These are phyloP conservation scores for Eucalyptus grandis DNA, from an alignment of 345 rosid genomes.

Conservation along the genomic window DNA sequence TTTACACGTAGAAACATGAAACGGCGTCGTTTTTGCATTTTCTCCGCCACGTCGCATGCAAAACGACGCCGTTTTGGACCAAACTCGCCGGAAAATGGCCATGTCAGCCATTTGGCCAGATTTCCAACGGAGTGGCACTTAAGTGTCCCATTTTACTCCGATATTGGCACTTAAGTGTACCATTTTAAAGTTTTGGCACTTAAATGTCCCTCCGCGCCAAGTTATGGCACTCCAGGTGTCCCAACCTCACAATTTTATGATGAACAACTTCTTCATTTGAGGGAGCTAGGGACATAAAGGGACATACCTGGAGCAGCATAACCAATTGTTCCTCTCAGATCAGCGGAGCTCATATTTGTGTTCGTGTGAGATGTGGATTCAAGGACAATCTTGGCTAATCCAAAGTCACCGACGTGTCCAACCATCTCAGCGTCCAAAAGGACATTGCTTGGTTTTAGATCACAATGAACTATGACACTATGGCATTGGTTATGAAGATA, in stretches of 20 bases:
- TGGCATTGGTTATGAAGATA: slow-evolving; percentile 1
- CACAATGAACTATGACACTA: background rate
- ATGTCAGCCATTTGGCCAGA: no score
- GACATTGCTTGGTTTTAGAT: background rate
- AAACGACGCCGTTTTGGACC: no score
- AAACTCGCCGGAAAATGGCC: no score
- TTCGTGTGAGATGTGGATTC: background rate
- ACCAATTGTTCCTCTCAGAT: background rate
- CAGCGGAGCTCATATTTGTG: background rate
- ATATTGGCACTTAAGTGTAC: no score
- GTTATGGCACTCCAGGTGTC: no score
- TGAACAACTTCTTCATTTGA: background rate
- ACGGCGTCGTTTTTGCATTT: no score
- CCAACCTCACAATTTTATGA: background rate
- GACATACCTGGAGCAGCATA: background rate
- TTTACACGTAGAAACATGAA: no score
- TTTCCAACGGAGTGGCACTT: no score
- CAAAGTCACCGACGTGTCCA: background rate
- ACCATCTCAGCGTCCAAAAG: background rate
- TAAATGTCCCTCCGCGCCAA: no score
- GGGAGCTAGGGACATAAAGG: background rate
- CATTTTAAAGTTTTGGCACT: no score
- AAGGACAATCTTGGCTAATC: background rate
- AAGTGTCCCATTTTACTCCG: no score
- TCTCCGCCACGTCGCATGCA: no score